Evolutionary conservation across 805 yeast genomes (phyloP), one percentile per base, ranked within the genome.

Genomic region (Jamesozyma lodderae): DNA sequence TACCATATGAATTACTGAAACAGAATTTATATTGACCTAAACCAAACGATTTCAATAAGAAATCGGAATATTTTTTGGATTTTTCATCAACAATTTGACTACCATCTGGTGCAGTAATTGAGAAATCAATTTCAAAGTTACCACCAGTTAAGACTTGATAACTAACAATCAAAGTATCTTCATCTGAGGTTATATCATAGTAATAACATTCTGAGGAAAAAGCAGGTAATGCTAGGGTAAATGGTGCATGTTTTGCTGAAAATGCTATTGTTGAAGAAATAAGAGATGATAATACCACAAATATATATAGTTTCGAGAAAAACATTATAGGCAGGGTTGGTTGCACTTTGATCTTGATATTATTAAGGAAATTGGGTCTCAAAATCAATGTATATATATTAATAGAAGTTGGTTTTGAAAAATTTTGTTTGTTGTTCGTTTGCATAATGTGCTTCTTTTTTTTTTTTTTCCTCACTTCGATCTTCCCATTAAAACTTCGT

Each of bases 1-100:
- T 76, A 14, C 78, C 75, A 66, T 77, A 75, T 28, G 73, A 73
- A 58, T 78, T 78, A 47, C 72, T 62, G 63, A 77, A 78, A 55
- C 84, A 78, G 60, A 78, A 77, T 43, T 73, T 72, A 56, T 77
- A 78, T 60, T 77, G 78, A 38, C 83, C 84, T 20, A 68, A 52
- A 19, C 69, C 67, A 48, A 73, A 72, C 6, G 80, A 79, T 47
- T 66, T 73, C 52, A 78, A 62, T 21, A 74, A 62, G 46, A 74
- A 75, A 48, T 77, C 83, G 6, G 79, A 80, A 53, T 73, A 79
- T 62, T 79, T 75, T 55, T 73, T 73, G 51, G 76, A 76, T 43
- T 66, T 64, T 46, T 75, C 81, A 20, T 63, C 43, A 37, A 67
- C 68, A 43, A 77, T 60, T 10, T 65, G 55, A 31, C 67, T 61